Percentiles rank a stretch among this genome's conserved stretches.
Conservation (phyloP, 768 basidiomycete genomes). For the Calocybe cyanea region DNA sequence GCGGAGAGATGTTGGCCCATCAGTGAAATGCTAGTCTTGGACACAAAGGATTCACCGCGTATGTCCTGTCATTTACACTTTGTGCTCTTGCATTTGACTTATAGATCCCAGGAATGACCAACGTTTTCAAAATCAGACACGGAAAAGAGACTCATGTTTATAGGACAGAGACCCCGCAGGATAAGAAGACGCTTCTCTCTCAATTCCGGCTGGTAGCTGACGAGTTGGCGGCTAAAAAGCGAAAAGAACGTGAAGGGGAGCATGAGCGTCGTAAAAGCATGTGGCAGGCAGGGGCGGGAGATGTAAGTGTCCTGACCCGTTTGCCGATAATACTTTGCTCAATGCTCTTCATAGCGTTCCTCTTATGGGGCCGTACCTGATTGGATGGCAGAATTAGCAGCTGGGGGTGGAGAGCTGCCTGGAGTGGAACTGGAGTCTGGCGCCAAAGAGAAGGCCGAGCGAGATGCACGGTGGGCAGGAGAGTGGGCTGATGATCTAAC, state of each 20-base stretch:
- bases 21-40: constrained; percentile 91
- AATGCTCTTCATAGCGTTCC: constrained; percentile 12
- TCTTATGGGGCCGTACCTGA: constrained; percentile 62
- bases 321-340: neutral
- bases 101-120: constrained; percentile 62
- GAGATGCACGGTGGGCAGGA: constrained; percentile 81
- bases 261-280: constrained; percentile 82
- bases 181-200: constrained; percentile 82
- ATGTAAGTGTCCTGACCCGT: constrained; percentile 19
- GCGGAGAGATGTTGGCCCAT: constrained; percentile 93
- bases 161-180: constrained; percentile 72
- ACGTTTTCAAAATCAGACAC: constrained; percentile 93
- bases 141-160: constrained; percentile 95
- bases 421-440: constrained; percentile 34
- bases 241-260: constrained; percentile 92
- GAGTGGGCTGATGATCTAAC: constrained; percentile 92
- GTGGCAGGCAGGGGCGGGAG: constrained; percentile 51
- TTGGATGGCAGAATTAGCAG: constrained; percentile 70
- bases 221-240: constrained; percentile 80
- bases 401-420: constrained; percentile 46
- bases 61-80: constrained; percentile 17
- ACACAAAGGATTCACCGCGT: constrained; percentile 95
- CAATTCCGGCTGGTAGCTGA: constrained; percentile 93
- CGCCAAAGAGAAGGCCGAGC: constrained; percentile 72
- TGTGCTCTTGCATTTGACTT: constrained; percentile 6